A percentile compares a stretch with the other conserved stretches of the same genome.
phyloP scores from a whole-genome alignment of 2,329 filamentous ascomycete genomes.

The Plectosphaerella sp. region DNA sequence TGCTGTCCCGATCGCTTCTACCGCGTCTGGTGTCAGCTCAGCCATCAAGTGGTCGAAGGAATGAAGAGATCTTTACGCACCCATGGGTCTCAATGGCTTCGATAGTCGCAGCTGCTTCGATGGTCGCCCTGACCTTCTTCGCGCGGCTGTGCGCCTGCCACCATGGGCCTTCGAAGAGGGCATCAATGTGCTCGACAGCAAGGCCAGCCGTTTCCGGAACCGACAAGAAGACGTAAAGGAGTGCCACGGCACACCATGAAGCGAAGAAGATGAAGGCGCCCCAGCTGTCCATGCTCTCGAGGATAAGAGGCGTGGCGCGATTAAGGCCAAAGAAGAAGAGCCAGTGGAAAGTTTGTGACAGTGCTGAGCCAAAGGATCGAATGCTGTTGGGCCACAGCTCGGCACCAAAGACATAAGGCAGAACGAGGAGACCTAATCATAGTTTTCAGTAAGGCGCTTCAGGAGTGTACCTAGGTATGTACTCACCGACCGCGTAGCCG shows the following conservation, averaged over 20 bases:
- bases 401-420: constrained; percentile 38
- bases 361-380: constrained; percentile 25
- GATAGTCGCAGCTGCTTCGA: too few relatives aligned
- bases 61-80: too few relatives aligned
- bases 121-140: too few relatives aligned
- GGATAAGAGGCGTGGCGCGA: not conserved
- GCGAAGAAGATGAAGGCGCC: constrained; percentile 3
- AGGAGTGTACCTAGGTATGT: too few relatives aligned
- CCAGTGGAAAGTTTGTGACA: constrained; percentile 2
- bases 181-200: constrained; percentile 31
- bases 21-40: too few relatives aligned
- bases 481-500: constrained; percentile 29
- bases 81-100: too few relatives aligned
- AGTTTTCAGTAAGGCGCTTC: too few relatives aligned
- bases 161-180: constrained; percentile 25
- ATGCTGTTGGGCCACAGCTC: constrained; percentile 41
- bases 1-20: too few relatives aligned
- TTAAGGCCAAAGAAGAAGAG: constrained; percentile 2
- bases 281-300: not conserved
- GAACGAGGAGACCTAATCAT: constrained; percentile 21
- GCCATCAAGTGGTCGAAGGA: too few relatives aligned
- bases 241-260: not conserved
- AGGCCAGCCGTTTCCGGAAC: constrained; percentile 18
- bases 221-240: too few relatives aligned
- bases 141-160: constrained; percentile 1